Evolutionary conservation across 371 early-diverging fungal genomes (phyloP).

Genomic region (Catenaria anguillulae): DNA sequence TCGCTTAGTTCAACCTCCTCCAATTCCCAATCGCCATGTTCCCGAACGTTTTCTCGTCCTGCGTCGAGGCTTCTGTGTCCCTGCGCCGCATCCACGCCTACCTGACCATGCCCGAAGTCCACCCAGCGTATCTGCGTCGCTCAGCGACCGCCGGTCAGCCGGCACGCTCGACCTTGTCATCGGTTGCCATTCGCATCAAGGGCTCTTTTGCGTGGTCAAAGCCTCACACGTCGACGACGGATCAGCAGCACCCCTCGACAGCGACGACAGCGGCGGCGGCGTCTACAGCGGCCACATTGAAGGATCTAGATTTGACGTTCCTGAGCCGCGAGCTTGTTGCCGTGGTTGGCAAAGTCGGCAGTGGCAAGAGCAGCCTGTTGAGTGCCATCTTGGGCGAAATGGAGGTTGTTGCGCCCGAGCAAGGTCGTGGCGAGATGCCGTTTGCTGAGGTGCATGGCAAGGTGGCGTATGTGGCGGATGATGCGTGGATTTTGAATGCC

Average conservation of each 20-base stretch:
- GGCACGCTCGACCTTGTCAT: background rate
- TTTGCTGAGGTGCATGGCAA: constrained; percentile 47
- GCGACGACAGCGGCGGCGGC: background rate
- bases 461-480: constrained; percentile 79
- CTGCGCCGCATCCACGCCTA: constrained; percentile 61
- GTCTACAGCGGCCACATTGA: constrained; percentile 25
- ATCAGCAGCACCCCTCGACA: too few species aligned
- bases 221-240: too few species aligned
- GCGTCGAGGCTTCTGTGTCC: constrained; percentile 75
- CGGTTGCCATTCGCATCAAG: background rate
- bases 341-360: constrained; percentile 77
- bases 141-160: too few species aligned
- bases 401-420: constrained; percentile 25
- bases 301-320: constrained; percentile 45
- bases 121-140: constrained; percentile 23
- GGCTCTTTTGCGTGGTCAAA: constrained; percentile 4
- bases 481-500: constrained; percentile 85
- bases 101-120: constrained; percentile 57
- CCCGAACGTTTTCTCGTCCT: constrained; percentile 49
- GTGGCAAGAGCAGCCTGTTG: constrained; percentile 72
- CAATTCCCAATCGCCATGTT: constrained; percentile 75
- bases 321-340: constrained; percentile 48
- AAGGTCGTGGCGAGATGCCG: constrained; percentile 6
- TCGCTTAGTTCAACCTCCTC: constrained; percentile 60
- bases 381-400: constrained; percentile 77